Percentiles rank a stretch among this genome's conserved stretches.
Evolutionary conservation across 176 grass and related monocot species (phyloP).

Genomic region (Saccharum spontaneum): DNA sequence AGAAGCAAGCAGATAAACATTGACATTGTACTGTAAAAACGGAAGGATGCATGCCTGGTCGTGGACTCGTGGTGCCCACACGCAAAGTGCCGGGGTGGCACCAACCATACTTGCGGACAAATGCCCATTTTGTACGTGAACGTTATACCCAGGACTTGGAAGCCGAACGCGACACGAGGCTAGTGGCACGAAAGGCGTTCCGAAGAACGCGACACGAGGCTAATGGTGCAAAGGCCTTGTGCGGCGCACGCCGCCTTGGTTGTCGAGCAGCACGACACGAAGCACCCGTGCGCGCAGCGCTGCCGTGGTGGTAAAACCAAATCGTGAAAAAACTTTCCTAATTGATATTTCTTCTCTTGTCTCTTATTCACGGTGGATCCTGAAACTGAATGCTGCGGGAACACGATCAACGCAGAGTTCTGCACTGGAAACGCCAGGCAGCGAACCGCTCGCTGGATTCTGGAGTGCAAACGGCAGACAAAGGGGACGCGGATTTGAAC

Average conservation of each 20-base stretch:
- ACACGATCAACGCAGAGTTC: neutral
- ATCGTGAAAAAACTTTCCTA: neutral
- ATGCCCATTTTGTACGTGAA: neutral
- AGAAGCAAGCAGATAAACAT: no score
- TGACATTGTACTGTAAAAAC: neutral
- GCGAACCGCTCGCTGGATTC: neutral
- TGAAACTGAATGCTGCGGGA: constrained; percentile 4
- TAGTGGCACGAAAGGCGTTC: neutral
- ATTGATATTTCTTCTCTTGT: neutral
- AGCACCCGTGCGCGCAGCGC: neutral
- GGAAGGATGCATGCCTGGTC: neutral
- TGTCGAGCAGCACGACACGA: neutral
- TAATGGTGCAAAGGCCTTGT: no score
- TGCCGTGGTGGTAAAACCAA: neutral
- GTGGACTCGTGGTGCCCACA: neutral
- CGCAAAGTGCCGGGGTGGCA: neutral
- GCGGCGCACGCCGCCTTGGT: neutral
- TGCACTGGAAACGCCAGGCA: neutral
- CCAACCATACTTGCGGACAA: neutral
- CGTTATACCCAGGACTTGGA: neutral
- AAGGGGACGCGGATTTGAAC: neutral
- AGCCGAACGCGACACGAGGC: neutral
- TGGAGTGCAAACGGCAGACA: constrained; percentile 6
- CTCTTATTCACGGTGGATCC: neutral
- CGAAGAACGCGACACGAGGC: neutral